A percentile compares a stretch with the other conserved stretches of the same genome.
Conservation (phyloP, 768 basidiomycete genomes). For the Lactarius evosmus region DNA sequence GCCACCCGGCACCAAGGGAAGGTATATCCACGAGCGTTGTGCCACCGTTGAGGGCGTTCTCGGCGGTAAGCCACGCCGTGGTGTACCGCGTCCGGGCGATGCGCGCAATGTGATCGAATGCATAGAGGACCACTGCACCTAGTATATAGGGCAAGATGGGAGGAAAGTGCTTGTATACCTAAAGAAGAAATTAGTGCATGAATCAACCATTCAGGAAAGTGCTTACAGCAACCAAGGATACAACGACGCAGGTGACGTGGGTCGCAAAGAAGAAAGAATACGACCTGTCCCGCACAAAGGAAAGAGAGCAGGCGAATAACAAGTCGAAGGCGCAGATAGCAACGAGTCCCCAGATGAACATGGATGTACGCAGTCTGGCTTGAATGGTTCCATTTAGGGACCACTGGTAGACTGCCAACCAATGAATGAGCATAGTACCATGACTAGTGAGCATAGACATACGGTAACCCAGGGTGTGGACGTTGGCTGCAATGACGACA, state of each 20-base stretch:
- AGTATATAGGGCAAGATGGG: constrained; percentile 42
- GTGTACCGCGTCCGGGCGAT: constrained; percentile 45
- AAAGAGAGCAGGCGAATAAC: constrained; percentile 41
- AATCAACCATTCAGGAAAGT: neutral
- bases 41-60: constrained; percentile 41
- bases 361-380: neutral
- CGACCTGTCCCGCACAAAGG: constrained; percentile 40
- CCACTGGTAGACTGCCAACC: constrained; percentile 15
- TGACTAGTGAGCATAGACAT: constrained; percentile 20
- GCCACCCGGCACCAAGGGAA: constrained; percentile 49
- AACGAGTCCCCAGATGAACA: constrained; percentile 33
- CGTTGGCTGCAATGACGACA: constrained; percentile 40
- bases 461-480: constrained; percentile 45
- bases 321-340: constrained; percentile 38
- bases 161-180: constrained; percentile 28
- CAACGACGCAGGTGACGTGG: constrained; percentile 44
- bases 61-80: constrained; percentile 43
- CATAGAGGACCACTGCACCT: constrained; percentile 41
- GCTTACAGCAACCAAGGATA: constrained; percentile 37
- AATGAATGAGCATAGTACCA: neutral
- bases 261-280: constrained; percentile 45
- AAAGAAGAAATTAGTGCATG: constrained; percentile 9
- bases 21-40: constrained; percentile 49
- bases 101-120: constrained; percentile 46
- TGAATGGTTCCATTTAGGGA: constrained; percentile 4